Percentiles rank a stretch among this genome's conserved stretches.
These are phyloP conservation scores for Lentinula novae-zelandiae DNA, from an alignment of 1,284 basidiomycete species.

Conservation along the genomic window DNA sequence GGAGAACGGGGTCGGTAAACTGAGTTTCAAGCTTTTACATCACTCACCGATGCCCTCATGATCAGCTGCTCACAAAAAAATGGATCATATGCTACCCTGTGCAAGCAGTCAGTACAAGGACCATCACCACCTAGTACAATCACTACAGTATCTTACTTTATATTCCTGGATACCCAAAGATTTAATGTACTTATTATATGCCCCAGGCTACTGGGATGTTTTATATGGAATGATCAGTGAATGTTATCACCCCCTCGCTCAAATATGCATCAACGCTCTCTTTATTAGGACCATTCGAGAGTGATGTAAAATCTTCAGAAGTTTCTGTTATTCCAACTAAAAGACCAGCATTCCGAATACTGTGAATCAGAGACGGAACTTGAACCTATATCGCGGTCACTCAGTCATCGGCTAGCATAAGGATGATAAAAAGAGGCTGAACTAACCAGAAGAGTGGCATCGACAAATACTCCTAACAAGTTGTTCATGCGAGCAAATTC, in stretches of 20 bases:
- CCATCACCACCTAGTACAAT: conserved; percentile 5
- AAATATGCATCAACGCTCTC: conserved; percentile 67
- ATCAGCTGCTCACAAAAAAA: conserved; percentile 59
- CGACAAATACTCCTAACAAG: conserved; percentile 88
- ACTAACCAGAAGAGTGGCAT: conserved; percentile 79
- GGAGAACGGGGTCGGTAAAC: conserved; percentile 65
- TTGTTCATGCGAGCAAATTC: conserved; percentile 95
- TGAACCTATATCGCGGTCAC: conserved; percentile 37
- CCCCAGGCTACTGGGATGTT: conserved; percentile 9
- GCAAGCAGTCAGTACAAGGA: conserved; percentile 58
- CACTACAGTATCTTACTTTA: conserved; percentile 6
- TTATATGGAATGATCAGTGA: conserved; percentile 45
- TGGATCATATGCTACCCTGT: conserved; percentile 67
- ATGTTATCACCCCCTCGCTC: conserved; percentile 57
- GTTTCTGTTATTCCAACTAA: conserved; percentile 79
- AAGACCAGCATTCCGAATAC: conserved; percentile 85
- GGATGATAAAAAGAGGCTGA: conserved; percentile 13
- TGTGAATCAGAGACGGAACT: conserved; percentile 83
- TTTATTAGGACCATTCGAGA: conserved; percentile 36
- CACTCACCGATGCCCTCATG: conserved; percentile 47
- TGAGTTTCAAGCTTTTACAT: conserved; percentile 1
- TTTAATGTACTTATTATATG: neutral
- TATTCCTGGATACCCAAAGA: conserved; percentile 4
- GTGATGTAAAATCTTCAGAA: conserved; percentile 38
- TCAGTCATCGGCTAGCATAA: neutral